phyloP scores from a whole-genome alignment of 257 asterid genomes.

The Scutellaria barbata region DNA sequence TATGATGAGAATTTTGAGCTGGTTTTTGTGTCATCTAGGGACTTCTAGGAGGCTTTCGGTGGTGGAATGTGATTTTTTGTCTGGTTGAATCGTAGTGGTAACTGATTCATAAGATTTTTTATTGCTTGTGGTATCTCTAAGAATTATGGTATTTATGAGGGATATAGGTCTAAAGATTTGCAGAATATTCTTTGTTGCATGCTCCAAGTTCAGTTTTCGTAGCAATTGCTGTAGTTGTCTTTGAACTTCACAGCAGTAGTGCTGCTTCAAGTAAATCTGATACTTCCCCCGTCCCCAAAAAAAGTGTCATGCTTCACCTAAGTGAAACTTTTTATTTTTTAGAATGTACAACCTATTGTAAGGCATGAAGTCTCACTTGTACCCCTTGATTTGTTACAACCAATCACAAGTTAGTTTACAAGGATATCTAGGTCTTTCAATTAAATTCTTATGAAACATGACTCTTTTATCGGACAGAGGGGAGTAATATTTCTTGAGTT shows the following conservation, averaged over 20 bases:
- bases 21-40: too few relatives aligned
- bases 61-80: not conserved
- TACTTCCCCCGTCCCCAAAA: not conserved
- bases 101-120: slow-evolving; percentile 10
- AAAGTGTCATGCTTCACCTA: too few relatives aligned
- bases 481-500: not conserved
- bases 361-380: too few relatives aligned
- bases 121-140: slow-evolving; percentile 18
- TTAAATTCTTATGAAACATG: too few relatives aligned
- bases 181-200: not conserved
- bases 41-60: too few relatives aligned
- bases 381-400: too few relatives aligned
- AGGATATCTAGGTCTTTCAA: too few relatives aligned
- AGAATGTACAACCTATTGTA: too few relatives aligned
- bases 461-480: too few relatives aligned
- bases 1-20: not conserved
- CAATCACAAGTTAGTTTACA: too few relatives aligned
- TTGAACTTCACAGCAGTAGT: not conserved
- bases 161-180: not conserved
- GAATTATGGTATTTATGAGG: slow-evolving; percentile 13
- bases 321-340: too few relatives aligned
- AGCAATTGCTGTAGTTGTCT: not conserved
- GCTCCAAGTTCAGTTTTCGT: slow-evolving; percentile 9
- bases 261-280: not conserved
- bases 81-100: not conserved